Evolutionary conservation across 495 filamentous ascomycete genomes (phyloP), one percentile per base, ranked within the genome.

Genomic region (Penicillium verhagenii): DNA sequence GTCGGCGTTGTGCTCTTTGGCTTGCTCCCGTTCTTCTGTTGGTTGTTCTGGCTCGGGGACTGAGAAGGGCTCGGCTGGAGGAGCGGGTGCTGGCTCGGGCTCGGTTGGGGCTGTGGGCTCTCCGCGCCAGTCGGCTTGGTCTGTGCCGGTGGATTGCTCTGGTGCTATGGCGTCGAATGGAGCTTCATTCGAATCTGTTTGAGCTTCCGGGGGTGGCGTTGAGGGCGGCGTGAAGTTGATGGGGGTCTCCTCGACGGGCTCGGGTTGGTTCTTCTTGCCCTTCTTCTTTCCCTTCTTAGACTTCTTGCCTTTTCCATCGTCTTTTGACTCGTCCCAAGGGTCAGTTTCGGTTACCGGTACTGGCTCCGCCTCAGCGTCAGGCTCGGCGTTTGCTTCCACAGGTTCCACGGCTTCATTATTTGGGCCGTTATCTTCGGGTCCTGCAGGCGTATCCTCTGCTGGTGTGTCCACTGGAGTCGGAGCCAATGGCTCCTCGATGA

Each of bases 151-250:
- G 44, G 25, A 7, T 13, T 23, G 26, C 4, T 56, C 52, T n/a
- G 37, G 13, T 16, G 19, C 39, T 40, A 25, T 16, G n/a, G 50
- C 23, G 11, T 50, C 35, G 5, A 23, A 37, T 45, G 50, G 47
- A 16, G 55, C 52, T 11, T 50, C 59, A 45, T 47, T n/a, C 1
- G 46, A 46, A 39, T 59, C 52, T 19, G 52, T 11, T 19, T 52
- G 18, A 13, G 56, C 46, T 16, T 51, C 53, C 26, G 47, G 43
- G 16, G 64, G 71, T 38, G 75, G 75, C 20, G 75, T 78, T 19
- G 63, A 68, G 26, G 75, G 75, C 1, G 75, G 75, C 3, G 75
- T 78, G 48, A 74, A 44, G 43, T 63, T 71, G 20, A 66, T 53
- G 6, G 60, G 44, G 20, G 54, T 39, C 23, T 71, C 61, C 19